A percentile compares a stretch with the other conserved stretches of the same genome.
phyloP scores from a whole-genome alignment of 192 early-diverging fungal genomes.

The Coemansia sp. region DNA sequence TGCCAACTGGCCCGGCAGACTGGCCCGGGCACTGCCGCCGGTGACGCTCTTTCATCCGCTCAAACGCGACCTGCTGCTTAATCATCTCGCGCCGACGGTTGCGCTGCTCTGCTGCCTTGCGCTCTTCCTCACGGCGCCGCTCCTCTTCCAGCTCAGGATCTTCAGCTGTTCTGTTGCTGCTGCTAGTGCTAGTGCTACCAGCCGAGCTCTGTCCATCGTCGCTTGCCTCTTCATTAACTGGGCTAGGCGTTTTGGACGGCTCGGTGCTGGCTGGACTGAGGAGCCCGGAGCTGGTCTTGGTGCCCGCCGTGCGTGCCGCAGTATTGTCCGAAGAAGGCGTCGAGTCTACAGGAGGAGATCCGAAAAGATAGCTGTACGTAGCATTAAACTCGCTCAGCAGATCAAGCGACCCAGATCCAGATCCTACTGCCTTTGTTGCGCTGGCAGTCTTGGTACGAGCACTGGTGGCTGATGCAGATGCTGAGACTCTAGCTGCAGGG shows the following conservation, averaged over 20 bases:
- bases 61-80: constrained; percentile 56
- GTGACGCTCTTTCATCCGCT: constrained; percentile 57
- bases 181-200: constrained; percentile 19
- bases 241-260: constrained; percentile 15
- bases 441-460: not conserved
- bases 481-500: not conserved
- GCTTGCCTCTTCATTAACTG: not conserved
- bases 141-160: constrained; percentile 31
- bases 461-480: not conserved
- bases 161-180: constrained; percentile 27
- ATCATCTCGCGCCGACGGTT: constrained; percentile 50
- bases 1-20: constrained; percentile 12
- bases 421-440: not conserved
- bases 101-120: constrained; percentile 47
- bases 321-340: not conserved
- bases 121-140: constrained; percentile 51
- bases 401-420: constrained; percentile 10
- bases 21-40: constrained; percentile 36
- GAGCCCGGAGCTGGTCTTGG: constrained; percentile 12
- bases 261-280: constrained; percentile 32
- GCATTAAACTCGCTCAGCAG: constrained; percentile 47
- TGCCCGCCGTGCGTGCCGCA: not conserved
- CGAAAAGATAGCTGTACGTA: constrained; percentile 46
- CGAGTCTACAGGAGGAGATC: constrained; percentile 18
- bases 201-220: constrained; percentile 9